Evolutionary conservation across 192 early-diverging fungal species (phyloP), one percentile per base, ranked within the genome.

Genomic region (Funneliformis geosporum): DNA sequence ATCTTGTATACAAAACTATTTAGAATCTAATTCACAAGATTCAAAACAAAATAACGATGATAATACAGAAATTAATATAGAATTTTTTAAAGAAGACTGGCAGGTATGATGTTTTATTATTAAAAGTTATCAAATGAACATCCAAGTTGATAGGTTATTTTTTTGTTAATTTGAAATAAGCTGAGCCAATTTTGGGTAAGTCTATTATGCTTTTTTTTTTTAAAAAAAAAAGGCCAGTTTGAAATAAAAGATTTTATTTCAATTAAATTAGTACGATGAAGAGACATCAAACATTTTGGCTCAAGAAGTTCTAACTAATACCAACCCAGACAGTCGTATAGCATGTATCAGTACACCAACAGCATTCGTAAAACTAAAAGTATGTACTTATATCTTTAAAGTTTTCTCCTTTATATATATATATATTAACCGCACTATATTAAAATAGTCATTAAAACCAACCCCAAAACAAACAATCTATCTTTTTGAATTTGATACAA

Each of bases 51-150:
- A 81, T 23, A 55, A 79, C 21, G 81, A 81, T 28, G 74, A 85
- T 27, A 44, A 79, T 39, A 83, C 84, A 39, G 76, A 84, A 43
- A 60, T 81, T 43, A 82, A 86, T 46, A 94, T 95, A 89, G 85
- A 86, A 21, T 84, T 82, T 59, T 95, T 94, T 85, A 87, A 86
- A 40, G 93, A 95, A 80, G 93, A 95, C 83, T 94, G 94, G 94
- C 93, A 95, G 83, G 80, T 91, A 66, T 85, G 84, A 87, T 88
- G 80, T 47, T 73, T 42, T 50, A 79, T 27, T 5, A n/a, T 55
- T 18, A 18, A 16, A 7, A 55, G 39, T 21, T 27, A 55, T 65
- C 4, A 46, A 18, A 8, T 27, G 28, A 33, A 38, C 10, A 60
- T 46, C 12, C 23, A 28, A 23, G 3, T 28, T 40, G 40, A 21